Conservation (phyloP, 2,329 filamentous ascomycete genomes). For the Exophiala sp. region DNA sequence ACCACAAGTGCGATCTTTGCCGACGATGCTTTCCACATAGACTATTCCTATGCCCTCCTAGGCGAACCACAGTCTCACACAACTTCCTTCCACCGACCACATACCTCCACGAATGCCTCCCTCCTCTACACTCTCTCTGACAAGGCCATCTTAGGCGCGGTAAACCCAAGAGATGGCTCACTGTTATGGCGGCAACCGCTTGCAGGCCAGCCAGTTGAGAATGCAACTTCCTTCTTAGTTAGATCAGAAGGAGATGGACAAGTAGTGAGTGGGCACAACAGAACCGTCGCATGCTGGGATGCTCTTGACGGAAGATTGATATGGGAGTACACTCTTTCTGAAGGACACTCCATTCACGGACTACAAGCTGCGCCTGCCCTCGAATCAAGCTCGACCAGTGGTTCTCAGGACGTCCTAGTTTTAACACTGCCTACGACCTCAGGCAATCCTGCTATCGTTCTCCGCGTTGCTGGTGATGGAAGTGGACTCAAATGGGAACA, state of each 20-base stretch:
- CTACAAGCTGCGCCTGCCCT: constrained; percentile 18
- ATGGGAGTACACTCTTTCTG: constrained; percentile 66
- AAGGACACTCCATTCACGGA: constrained; percentile 34
- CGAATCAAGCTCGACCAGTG: constrained; percentile 56
- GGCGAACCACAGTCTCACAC: constrained; percentile 76
- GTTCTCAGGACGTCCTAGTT: constrained; percentile 68
- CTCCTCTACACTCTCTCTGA: constrained; percentile 90
- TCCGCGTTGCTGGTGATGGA: constrained; percentile 65
- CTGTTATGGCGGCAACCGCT: constrained; percentile 83
- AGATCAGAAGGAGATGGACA: constrained; percentile 68
- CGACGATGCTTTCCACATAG: constrained; percentile 87
- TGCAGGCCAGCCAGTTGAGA: constrained; percentile 43
- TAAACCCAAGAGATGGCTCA: constrained; percentile 81
- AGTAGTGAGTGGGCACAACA: constrained; percentile 69
- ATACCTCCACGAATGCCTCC: constrained; percentile 76
- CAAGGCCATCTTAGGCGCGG: constrained; percentile 74
- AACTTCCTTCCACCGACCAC: constrained; percentile 92
- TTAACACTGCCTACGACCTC: constrained; percentile 43
- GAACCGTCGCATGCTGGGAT: constrained; percentile 74
- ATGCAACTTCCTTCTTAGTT: constrained; percentile 31
- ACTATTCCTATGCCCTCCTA: constrained; percentile 88
- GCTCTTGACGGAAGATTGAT: constrained; percentile 73
- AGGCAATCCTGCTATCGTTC: constrained; percentile 56
- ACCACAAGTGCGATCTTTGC: constrained; percentile 61
- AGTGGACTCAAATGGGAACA: constrained; percentile 78